A percentile compares a stretch with the other conserved stretches of the same genome.
Conservation (phyloP, 2,329 filamentous ascomycete genomes). For the Hymenoscyphus salicellus region DNA sequence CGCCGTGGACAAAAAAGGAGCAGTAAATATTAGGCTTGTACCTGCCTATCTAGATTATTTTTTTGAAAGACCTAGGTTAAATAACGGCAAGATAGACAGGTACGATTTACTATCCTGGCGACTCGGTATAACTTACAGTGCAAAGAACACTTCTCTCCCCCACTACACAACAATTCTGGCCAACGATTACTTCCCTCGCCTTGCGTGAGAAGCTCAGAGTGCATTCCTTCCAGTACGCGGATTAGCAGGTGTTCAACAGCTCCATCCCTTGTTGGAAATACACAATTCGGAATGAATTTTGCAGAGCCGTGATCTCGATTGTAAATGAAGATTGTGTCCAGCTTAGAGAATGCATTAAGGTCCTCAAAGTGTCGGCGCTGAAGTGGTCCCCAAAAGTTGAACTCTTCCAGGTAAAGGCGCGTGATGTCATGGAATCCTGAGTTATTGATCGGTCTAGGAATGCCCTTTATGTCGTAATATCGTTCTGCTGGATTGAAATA, state of each 20-base stretch:
- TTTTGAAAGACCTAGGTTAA: too few relatives aligned
- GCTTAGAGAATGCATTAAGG: neutral
- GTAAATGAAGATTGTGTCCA: neutral
- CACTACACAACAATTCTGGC: neutral
- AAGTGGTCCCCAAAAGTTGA: neutral
- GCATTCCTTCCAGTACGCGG: neutral
- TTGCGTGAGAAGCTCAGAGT: neutral
- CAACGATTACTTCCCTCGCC: neutral
- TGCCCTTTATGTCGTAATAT: neutral
- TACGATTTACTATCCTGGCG: too few relatives aligned
- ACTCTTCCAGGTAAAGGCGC: neutral
- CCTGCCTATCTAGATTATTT: too few relatives aligned
- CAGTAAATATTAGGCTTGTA: neutral
- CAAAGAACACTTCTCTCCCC: neutral
- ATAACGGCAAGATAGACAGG: too few relatives aligned
- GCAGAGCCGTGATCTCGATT: neutral
- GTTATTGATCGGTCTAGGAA: neutral
- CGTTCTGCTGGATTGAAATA: neutral
- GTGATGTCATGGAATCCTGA: neutral
- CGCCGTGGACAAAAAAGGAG: neutral
- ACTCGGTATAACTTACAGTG: neutral
- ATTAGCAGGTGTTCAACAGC: neutral
- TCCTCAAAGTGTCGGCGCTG: neutral
- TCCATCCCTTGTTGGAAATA: neutral
- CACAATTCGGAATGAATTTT: neutral